Evolutionary conservation across 1,284 basidiomycete species (phyloP).

Genomic region (Ustilago hordei): DNA sequence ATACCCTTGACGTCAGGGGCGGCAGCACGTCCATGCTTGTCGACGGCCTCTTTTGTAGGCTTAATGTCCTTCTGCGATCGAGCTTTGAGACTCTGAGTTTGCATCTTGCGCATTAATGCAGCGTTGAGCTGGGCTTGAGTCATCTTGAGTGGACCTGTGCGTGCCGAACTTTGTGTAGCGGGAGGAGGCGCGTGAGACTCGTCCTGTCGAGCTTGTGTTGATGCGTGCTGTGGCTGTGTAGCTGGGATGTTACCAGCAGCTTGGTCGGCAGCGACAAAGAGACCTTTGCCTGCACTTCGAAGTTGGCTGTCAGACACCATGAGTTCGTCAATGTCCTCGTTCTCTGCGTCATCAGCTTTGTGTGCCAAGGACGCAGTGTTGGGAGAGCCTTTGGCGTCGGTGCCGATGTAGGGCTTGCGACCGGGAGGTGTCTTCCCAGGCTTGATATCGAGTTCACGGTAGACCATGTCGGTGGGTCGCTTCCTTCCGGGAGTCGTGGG

Average conservation of each 20-base stretch:
- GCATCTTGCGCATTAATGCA: constrained; percentile 50
- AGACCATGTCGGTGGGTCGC: constrained; percentile 40
- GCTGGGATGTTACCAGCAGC: constrained; percentile 38
- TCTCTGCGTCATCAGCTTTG: constrained; percentile 1
- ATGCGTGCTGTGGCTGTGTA: constrained; percentile 20
- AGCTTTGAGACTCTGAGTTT: constrained; percentile 47
- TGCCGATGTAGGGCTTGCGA: constrained; percentile 29
- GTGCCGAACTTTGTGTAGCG: constrained; percentile 8
- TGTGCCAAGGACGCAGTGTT: constrained; percentile 16
- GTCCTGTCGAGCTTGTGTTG: constrained; percentile 13
- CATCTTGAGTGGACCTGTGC: constrained; percentile 40
- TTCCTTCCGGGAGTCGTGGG: constrained; percentile 32
- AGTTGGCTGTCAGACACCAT: constrained; percentile 49
- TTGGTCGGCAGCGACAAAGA: constrained; percentile 48
- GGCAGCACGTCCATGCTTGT: constrained; percentile 13
- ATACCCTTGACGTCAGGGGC: constrained; percentile 43
- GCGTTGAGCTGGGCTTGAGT: constrained; percentile 58
- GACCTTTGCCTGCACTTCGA: constrained; percentile 42
- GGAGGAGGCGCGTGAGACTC: background rate
- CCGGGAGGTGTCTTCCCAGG: constrained; percentile 22
- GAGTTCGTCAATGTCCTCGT: constrained; percentile 22
- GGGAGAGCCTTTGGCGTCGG: constrained; percentile 36
- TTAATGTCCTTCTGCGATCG: constrained; percentile 34
- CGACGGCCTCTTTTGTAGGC: constrained; percentile 12
- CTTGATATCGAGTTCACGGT: constrained; percentile 38